Evolutionary conservation across 2,329 filamentous ascomycete species (phyloP).

Genomic region (Emmonsiellopsis sp.): DNA sequence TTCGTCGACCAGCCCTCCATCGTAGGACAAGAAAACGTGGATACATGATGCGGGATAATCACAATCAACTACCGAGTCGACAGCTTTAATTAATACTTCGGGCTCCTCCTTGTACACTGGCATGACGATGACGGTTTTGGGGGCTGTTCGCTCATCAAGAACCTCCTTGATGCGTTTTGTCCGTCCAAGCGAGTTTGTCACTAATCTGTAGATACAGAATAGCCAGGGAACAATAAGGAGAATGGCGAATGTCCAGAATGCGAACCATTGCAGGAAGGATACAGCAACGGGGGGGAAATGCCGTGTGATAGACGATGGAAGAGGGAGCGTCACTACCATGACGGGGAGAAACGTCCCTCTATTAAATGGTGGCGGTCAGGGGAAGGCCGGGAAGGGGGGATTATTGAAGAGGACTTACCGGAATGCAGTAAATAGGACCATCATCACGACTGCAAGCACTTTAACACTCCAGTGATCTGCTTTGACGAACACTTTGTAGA

Average conservation of each 20-base stretch:
- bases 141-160: conserved; percentile 74
- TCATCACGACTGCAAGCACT: conserved; percentile 67
- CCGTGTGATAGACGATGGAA: conserved; percentile 62
- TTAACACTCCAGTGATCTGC: conserved; percentile 80
- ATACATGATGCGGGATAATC: conserved; percentile 89
- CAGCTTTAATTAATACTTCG: conserved; percentile 70
- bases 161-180: conserved; percentile 73
- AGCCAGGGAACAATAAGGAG: conserved; percentile 85
- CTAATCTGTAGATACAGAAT: conserved; percentile 83
- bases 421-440: conserved; percentile 61
- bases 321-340: conserved; percentile 84
- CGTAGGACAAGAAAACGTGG: conserved; percentile 91
- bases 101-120: conserved; percentile 91
- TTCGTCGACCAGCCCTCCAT: conserved; percentile 82
- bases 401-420: conserved; percentile 46
- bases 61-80: conserved; percentile 86
- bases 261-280: conserved; percentile 77
- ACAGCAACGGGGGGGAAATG: conserved; percentile 66
- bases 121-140: conserved; percentile 94
- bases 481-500: conserved; percentile 80
- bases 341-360: conserved; percentile 83
- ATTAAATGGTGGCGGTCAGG: conserved; percentile 8
- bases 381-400: not conserved
- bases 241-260: conserved; percentile 84
- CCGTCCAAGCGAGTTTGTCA: conserved; percentile 76